Evolutionary conservation across 129 eudicot genomes (phyloP), one percentile per base, ranked within the genome.

Genomic region (Helichrysum umbraculigerum): DNA sequence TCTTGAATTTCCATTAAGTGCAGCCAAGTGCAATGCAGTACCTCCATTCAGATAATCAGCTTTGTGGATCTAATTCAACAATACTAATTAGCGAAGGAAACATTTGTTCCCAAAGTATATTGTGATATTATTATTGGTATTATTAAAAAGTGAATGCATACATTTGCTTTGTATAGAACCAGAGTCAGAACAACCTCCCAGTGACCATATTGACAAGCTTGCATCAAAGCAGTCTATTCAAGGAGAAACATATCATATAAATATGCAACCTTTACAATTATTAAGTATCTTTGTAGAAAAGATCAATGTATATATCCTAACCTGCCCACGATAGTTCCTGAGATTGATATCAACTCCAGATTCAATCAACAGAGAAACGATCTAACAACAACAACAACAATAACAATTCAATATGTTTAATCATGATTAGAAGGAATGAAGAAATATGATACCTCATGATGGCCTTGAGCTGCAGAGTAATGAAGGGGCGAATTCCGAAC

Each of bases 121-220:
- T 21, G 7, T 39, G 34, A 32, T 39, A 39, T 39, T 39, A 8
- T 1, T 35, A 15, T 41, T 25, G 8, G 44, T 34, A 67, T 12
- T 37, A 73, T 25, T 11, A 22, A 33, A 9, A 77, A 76, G 8
- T 0, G 59, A 81, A 21, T 33, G 28, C 96, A 9, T 90, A 92
- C 98, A 83, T 90, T 90, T 69, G 98, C 98, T 66, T 85, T 90
- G 83, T 79, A 86, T 44, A 93, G 90, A 67, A 93, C 83, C 73
- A 93, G 82, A 58, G 92, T 90, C 82, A 86, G 89, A 79, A 90
- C 98, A 85, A 95, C 99, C 85, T 95, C 99, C 99, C 99, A 95
- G 22, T 95, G 97, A 68, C 97, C 99, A 73, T 89, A 88, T 79
- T 95, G 99, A 85, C 99, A 95, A 72, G 97, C 99, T 91, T 95